phyloP scores from a whole-genome alignment of 192 early-diverging fungal species.

The Coemansia sp. region DNA sequence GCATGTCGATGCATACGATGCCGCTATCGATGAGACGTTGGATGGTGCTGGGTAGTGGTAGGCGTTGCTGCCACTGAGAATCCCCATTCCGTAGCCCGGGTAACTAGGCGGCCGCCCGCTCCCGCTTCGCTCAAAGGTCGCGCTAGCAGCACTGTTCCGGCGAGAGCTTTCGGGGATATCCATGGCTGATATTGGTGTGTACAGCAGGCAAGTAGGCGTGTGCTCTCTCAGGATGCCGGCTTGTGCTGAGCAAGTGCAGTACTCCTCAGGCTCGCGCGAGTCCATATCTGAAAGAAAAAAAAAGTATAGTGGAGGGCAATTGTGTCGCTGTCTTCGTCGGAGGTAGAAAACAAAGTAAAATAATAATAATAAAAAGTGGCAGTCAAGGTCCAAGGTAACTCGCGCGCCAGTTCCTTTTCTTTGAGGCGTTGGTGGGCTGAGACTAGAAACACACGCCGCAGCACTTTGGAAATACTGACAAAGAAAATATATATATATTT shows the following conservation, averaged over 20 bases:
- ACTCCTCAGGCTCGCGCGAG: constrained; percentile 37
- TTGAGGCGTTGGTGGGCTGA: neutral
- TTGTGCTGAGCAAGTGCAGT: constrained; percentile 53
- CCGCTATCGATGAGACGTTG: constrained; percentile 52
- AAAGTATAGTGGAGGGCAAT: neutral
- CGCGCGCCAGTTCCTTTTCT: neutral
- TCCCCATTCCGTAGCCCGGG: constrained; percentile 39
- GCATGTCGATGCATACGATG: constrained; percentile 53
- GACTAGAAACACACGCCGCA: neutral
- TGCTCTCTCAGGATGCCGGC: constrained; percentile 39
- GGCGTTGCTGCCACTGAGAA: constrained; percentile 29
- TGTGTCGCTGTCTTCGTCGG: neutral
- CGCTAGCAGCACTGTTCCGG: constrained; percentile 29
- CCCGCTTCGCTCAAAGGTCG: constrained; percentile 19
- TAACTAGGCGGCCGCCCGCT: constrained; percentile 42
- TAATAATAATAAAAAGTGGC: neutral
- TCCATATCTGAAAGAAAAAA: constrained; percentile 30
- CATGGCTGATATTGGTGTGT: constrained; percentile 52
- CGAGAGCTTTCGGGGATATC: constrained; percentile 41
- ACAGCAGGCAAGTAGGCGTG: constrained; percentile 51
- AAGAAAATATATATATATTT: neutral
- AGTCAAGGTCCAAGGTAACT: neutral
- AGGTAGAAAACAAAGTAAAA: constrained; percentile 2
- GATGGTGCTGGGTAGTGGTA: constrained; percentile 45
- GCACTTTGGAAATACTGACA: neutral